A percentile compares a stretch with the other conserved stretches of the same genome.
Conservation (phyloP, 495 filamentous ascomycete species). For the Penicillium canariense region DNA sequence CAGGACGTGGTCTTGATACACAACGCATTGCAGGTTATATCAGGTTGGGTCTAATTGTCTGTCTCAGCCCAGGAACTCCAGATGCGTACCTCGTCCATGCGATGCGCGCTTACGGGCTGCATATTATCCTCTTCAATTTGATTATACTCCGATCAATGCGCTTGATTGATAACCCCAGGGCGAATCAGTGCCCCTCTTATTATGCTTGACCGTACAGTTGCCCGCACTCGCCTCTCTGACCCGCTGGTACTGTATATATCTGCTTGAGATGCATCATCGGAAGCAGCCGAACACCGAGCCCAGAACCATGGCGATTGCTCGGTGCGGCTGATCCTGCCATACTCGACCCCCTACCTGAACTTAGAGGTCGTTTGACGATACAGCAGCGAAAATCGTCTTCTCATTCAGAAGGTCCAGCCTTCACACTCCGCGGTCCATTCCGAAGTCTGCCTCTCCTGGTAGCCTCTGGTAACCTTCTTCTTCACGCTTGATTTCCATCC, state of each 20-base stretch:
- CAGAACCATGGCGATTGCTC: neutral
- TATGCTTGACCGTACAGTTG: neutral
- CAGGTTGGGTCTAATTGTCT: no score
- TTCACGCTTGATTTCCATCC: constrained; percentile 2
- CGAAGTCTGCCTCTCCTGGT: neutral
- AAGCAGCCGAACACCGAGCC: constrained; percentile 24
- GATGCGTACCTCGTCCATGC: no score
- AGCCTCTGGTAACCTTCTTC: neutral
- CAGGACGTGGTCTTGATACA: no score
- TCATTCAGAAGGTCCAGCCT: constrained; percentile 14
- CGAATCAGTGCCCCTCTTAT: no score
- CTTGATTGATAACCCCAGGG: no score
- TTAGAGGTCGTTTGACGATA: neutral
- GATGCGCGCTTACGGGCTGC: no score
- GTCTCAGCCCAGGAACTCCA: no score
- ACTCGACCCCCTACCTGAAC: neutral
- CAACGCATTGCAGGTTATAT: no score
- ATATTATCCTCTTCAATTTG: no score
- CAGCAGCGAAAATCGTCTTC: constrained; percentile 10
- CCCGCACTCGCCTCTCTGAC: neutral
- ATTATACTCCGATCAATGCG: no score
- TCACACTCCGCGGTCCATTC: neutral
- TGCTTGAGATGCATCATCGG: no score
- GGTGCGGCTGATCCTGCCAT: constrained; percentile 11
- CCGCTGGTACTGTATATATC: neutral